Percentiles rank a stretch among this genome's conserved stretches.
Conservation (phyloP, 192 early-diverging fungal species). For the Coemansia sp. region DNA sequence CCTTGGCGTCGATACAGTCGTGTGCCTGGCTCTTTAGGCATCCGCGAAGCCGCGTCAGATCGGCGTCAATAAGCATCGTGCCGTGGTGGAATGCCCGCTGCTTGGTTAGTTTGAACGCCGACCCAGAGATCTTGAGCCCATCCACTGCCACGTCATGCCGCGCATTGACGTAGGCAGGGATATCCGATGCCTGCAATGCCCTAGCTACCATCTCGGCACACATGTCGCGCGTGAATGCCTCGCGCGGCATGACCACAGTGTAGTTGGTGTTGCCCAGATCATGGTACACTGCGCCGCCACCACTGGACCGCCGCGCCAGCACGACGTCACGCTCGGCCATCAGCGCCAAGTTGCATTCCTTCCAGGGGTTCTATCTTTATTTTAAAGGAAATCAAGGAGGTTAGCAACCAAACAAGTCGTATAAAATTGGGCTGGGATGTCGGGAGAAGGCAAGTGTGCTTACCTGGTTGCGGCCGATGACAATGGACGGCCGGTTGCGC, state of each 20-base stretch:
- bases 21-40: slow-evolving; percentile 57
- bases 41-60: slow-evolving; percentile 63
- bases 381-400: slow-evolving; percentile 12
- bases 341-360: slow-evolving; percentile 84
- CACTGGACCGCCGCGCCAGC: slow-evolving; percentile 86
- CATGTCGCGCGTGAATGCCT: slow-evolving; percentile 72
- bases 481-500: slow-evolving; percentile 85
- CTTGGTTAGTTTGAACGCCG: slow-evolving; percentile 90
- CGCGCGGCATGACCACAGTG: slow-evolving; percentile 90
- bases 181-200: slow-evolving; percentile 74
- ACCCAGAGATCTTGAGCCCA: slow-evolving; percentile 87
- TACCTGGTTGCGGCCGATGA: slow-evolving; percentile 95
- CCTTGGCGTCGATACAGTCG: slow-evolving; percentile 76
- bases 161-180: slow-evolving; percentile 81
- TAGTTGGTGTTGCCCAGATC: slow-evolving; percentile 97
- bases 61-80: slow-evolving; percentile 95
- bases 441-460: neutral
- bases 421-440: neutral
- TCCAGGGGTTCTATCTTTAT: slow-evolving; percentile 83
- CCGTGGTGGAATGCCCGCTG: slow-evolving; percentile 93
- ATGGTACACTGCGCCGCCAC: slow-evolving; percentile 96
- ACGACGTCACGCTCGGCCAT: slow-evolving; percentile 71
- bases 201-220: slow-evolving; percentile 78
- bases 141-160: slow-evolving; percentile 91
- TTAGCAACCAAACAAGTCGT: neutral